A percentile compares a stretch with the other conserved stretches of the same genome.
Evolutionary conservation across 495 filamentous ascomycete genomes (phyloP).

Genomic region (Penicillium egyptiacum): DNA sequence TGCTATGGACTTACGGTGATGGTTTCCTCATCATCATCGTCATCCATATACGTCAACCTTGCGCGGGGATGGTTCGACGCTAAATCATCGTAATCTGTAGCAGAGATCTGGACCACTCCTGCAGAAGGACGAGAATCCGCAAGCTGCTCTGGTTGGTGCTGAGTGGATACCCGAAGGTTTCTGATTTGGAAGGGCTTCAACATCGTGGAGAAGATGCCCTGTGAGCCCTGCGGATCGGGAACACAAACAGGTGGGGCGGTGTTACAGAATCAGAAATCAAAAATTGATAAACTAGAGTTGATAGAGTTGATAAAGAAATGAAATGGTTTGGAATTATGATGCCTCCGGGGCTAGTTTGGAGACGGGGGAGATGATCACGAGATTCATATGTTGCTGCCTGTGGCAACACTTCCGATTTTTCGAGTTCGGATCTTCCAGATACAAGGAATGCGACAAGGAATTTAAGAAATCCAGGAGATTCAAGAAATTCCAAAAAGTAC

Average conservation of each 20-base stretch:
- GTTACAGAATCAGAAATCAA: constrained; percentile 13
- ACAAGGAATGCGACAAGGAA: not conserved
- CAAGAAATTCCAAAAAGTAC: not conserved
- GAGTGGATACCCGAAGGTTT: constrained; percentile 32
- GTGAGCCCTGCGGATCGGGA: constrained; percentile 1
- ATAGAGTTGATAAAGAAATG: constrained; percentile 4
- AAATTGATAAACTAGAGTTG: not conserved
- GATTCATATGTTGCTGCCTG: constrained; percentile 30
- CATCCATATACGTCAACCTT: constrained; percentile 53
- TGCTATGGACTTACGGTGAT: constrained; percentile 47
- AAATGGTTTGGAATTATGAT: constrained; percentile 5
- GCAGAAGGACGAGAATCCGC: constrained; percentile 6
- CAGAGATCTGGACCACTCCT: constrained; percentile 41
- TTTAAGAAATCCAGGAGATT: not conserved
- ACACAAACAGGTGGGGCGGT: constrained; percentile 13
- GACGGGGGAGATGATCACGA: constrained; percentile 8
- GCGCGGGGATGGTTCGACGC: constrained; percentile 50
- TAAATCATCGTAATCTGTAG: constrained; percentile 51
- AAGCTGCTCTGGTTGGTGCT: not conserved
- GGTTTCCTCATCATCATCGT: constrained; percentile 57
- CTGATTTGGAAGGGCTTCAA: constrained; percentile 48
- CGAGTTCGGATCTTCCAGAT: not conserved
- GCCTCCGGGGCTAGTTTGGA: constrained; percentile 7
- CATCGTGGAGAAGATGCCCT: constrained; percentile 25
- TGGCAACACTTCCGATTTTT: constrained; percentile 7